Conservation (phyloP, 345 rosid species). For the Eutrema yunnanense region DNA sequence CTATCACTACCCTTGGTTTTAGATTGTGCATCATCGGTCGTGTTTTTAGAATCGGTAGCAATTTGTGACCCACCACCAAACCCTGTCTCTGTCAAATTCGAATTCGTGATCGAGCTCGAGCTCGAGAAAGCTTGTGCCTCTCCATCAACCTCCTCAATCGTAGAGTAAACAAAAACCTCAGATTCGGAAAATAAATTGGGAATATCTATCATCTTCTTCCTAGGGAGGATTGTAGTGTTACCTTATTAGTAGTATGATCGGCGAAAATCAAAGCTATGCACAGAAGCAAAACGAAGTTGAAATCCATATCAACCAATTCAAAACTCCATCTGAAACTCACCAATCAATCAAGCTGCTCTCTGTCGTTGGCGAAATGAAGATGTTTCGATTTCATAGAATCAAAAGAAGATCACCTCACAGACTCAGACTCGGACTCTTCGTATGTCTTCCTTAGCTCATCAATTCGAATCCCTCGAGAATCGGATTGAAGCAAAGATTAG, state of each 20-base stretch:
- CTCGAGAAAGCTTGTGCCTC: slow-evolving; percentile 12
- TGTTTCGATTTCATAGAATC: background rate
- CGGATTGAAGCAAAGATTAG: background rate
- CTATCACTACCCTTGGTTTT: background rate
- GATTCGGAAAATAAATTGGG: background rate
- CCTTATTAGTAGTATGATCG: slow-evolving; percentile 31
- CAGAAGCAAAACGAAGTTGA: slow-evolving; percentile 20
- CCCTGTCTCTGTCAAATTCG: slow-evolving; percentile 12
- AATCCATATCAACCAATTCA: slow-evolving; percentile 38
- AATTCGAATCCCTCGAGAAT: background rate
- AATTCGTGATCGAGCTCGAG: slow-evolving; percentile 23
- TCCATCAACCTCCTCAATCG: slow-evolving; percentile 35
- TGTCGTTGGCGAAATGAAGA: background rate
- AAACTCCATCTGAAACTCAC: slow-evolving; percentile 14
- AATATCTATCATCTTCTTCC: background rate
- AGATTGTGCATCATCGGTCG: background rate
- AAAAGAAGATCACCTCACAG: background rate
- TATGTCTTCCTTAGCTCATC: background rate
- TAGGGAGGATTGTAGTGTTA: slow-evolving; percentile 13
- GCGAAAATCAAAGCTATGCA: slow-evolving; percentile 36
- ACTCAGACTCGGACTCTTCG: background rate
- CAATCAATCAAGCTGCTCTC: background rate
- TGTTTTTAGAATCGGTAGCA: slow-evolving; percentile 4
- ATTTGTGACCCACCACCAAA: background rate
- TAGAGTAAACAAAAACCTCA: slow-evolving; percentile 1